These are phyloP conservation scores for Lipomyces kockii DNA, from an alignment of 805 yeast species.

Conservation along the genomic window DNA sequence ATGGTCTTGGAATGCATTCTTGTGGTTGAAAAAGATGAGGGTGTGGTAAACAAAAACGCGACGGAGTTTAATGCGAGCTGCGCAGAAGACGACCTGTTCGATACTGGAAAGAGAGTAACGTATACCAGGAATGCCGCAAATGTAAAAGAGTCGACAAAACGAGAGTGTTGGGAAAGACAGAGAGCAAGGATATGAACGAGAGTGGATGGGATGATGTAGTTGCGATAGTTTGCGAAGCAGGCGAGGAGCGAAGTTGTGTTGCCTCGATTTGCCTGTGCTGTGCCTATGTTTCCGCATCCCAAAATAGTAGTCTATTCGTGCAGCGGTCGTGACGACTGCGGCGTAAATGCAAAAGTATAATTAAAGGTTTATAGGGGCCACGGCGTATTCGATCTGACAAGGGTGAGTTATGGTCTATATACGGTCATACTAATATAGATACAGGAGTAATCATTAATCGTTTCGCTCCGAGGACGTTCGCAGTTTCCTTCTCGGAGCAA, in stretches of 20 bases:
- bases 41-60: not conserved
- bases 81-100: not conserved
- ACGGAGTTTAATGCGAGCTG: not conserved
- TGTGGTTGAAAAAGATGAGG: not conserved
- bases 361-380: too few relatives aligned
- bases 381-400: too few relatives aligned
- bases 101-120: not conserved
- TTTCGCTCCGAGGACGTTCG: too few relatives aligned
- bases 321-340: not conserved
- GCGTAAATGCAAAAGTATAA: constrained; percentile 7
- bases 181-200: not conserved
- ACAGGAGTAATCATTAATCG: too few relatives aligned
- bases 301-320: not conserved
- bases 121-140: not conserved
- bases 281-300: not conserved
- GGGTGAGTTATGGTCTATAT: too few relatives aligned
- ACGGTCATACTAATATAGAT: too few relatives aligned
- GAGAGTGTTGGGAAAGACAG: not conserved
- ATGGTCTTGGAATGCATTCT: constrained; percentile 25
- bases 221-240: constrained; percentile 2
- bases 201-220: not conserved
- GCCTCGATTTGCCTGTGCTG: not conserved
- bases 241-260: constrained; percentile 1
- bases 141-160: not conserved
- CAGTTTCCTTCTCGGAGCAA: too few relatives aligned